These are phyloP conservation scores for Saccharomycopsis lassenensis DNA, from an alignment of 805 yeast genomes.

Conservation along the genomic window DNA sequence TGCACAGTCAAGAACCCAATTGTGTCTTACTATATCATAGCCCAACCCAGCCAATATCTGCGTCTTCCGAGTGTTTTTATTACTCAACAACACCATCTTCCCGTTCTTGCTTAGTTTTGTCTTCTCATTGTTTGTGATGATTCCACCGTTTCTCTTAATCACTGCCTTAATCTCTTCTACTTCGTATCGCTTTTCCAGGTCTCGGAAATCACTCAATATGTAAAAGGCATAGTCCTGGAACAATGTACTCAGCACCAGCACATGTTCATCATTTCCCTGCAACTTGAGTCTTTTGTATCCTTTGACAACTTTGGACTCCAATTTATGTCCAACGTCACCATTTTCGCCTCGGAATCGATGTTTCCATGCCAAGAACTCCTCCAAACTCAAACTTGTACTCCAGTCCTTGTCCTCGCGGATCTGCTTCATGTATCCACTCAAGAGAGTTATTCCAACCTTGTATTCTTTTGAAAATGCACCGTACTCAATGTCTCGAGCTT, in stretches of 20 bases:
- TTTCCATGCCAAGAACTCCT: constrained; percentile 38
- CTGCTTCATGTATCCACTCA: constrained; percentile 62
- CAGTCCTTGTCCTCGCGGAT: constrained; percentile 61
- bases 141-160: constrained; percentile 42
- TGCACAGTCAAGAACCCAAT: constrained; percentile 67
- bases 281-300: constrained; percentile 15
- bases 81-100: constrained; percentile 27
- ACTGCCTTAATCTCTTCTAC: constrained; percentile 28
- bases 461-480: constrained; percentile 35
- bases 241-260: constrained; percentile 19
- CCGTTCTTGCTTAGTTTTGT: constrained; percentile 16
- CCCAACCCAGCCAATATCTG: constrained; percentile 32
- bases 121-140: constrained; percentile 28
- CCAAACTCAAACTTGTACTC: constrained; percentile 41
- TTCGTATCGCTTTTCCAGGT: constrained; percentile 21
- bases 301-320: background rate
- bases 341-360: constrained; percentile 6
- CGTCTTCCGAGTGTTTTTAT: constrained; percentile 30
- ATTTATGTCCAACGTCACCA: no score
- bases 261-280: constrained; percentile 10
- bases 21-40: constrained; percentile 51
- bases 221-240: constrained; percentile 39
- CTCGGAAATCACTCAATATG: constrained; percentile 41
- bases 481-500: constrained; percentile 61
- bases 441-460: constrained; percentile 57